A percentile compares a stretch with the other conserved stretches of the same genome.
Conservation (phyloP, 192 early-diverging fungal species). For the Gamsiella multidivaricata region DNA sequence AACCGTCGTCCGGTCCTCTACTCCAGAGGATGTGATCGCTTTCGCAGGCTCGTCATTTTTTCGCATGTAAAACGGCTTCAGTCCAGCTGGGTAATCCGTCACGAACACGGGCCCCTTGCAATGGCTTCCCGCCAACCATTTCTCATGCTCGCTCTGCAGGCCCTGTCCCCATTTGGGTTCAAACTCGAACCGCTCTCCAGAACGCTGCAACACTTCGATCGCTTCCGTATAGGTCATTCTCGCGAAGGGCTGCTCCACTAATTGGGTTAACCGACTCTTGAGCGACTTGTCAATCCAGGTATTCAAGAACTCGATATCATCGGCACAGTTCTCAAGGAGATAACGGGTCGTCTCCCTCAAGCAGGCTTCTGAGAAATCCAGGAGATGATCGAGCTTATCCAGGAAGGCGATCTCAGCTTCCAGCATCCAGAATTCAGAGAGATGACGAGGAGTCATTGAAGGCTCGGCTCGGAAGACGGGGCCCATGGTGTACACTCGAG, state of each 20-base stretch:
- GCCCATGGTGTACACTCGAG: constrained; percentile 84
- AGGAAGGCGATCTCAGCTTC: constrained; percentile 89
- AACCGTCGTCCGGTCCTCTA: constrained; percentile 68
- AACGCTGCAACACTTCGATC: constrained; percentile 70
- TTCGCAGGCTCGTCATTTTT: constrained; percentile 44
- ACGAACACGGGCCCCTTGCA: constrained; percentile 87
- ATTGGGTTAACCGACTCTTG: constrained; percentile 48
- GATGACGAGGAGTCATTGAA: constrained; percentile 81
- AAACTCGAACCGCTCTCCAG: constrained; percentile 67
- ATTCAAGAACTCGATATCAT: constrained; percentile 71
- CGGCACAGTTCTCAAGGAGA: constrained; percentile 63
- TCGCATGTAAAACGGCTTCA: constrained; percentile 94
- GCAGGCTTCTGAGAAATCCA: constrained; percentile 77
- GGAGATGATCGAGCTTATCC: constrained; percentile 64
- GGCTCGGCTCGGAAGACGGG: constrained; percentile 89
- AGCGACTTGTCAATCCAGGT: constrained; percentile 65
- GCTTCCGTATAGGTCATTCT: constrained; percentile 85
- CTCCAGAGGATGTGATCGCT: background rate
- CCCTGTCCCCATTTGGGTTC: constrained; percentile 77
- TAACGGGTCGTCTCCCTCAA: constrained; percentile 67
- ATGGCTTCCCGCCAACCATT: constrained; percentile 75
- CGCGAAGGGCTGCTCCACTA: constrained; percentile 66
- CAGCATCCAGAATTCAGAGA: constrained; percentile 96
- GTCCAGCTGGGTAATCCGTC: constrained; percentile 81
- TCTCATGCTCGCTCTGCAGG: constrained; percentile 89